Conservation (phyloP, 768 basidiomycete species). For the Tylopilus sp. region DNA sequence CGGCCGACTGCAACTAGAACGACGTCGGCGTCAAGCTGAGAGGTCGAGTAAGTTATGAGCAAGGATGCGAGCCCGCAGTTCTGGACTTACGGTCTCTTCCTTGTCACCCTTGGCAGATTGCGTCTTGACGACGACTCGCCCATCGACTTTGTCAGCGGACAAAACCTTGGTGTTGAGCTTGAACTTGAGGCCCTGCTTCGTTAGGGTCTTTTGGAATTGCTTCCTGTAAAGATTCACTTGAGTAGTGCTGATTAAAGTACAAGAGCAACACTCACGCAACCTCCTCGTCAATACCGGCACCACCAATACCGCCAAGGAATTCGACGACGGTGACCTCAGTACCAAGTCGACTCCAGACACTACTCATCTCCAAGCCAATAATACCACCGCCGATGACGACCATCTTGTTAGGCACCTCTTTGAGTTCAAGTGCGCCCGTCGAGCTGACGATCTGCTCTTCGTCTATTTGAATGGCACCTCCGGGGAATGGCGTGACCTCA, state of each 20-base stretch:
- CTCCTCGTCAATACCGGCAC: slow-evolving; percentile 94
- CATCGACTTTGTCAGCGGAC: slow-evolving; percentile 84
- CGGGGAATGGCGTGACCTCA: slow-evolving; percentile 94
- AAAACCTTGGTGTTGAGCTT: slow-evolving; percentile 47
- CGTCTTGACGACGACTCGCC: slow-evolving; percentile 79
- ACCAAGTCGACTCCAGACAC: slow-evolving; percentile 95
- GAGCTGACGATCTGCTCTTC: slow-evolving; percentile 95
- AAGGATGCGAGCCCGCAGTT: neutral
- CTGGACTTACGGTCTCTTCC: slow-evolving; percentile 66
- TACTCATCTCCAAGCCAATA: slow-evolving; percentile 96
- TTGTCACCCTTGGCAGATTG: slow-evolving; percentile 93
- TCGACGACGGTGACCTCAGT: slow-evolving; percentile 97
- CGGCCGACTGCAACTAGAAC: slow-evolving; percentile 96
- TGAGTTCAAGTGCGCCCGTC: slow-evolving; percentile 85
- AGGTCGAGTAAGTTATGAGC: no score
- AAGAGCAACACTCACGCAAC: slow-evolving; percentile 65
- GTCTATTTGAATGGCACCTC: slow-evolving; percentile 89
- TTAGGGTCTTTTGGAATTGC: slow-evolving; percentile 86
- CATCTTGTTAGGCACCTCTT: slow-evolving; percentile 93
- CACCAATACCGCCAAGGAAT: slow-evolving; percentile 88
- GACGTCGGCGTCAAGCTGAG: slow-evolving; percentile 87
- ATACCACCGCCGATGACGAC: slow-evolving; percentile 98
- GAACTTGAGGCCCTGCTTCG: slow-evolving; percentile 97
- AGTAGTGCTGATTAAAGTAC: neutral
- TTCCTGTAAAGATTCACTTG: slow-evolving; percentile 49